phyloP scores from a whole-genome alignment of 2,329 filamentous ascomycete genomes.

The Beauveria asiatica region DNA sequence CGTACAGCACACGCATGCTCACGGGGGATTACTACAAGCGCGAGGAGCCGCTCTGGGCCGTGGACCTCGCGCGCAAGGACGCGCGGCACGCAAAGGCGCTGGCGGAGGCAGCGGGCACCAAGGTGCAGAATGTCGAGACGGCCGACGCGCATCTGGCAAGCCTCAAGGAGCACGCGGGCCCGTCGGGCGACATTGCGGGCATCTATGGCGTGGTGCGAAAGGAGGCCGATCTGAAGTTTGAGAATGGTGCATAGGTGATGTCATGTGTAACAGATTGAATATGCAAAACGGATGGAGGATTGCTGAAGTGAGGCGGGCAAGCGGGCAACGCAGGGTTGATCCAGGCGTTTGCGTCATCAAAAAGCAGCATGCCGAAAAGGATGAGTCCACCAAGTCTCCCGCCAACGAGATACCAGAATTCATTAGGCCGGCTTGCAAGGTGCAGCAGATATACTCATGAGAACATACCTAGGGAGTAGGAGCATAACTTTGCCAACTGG shows the following conservation, averaged over 20 bases:
- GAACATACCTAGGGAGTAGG: no score
- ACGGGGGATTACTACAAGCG: conserved; percentile 68
- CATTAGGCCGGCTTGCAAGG: no score
- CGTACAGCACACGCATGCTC: conserved; percentile 67
- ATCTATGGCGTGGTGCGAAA: conserved; percentile 75
- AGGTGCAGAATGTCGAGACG: conserved; percentile 56
- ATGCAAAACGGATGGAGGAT: background rate
- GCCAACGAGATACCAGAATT: no score
- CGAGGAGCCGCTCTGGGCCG: conserved; percentile 72
- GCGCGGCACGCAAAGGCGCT: conserved; percentile 62
- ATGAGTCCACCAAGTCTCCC: no score
- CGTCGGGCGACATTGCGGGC: conserved; percentile 68
- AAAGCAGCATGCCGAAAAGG: no score
- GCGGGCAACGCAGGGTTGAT: no score
- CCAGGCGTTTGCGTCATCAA: no score
- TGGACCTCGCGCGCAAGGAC: conserved; percentile 79
- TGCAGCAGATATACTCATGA: no score
- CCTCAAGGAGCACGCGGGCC: conserved; percentile 60
- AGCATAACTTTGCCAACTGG: no score
- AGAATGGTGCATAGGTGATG: conserved; percentile 38
- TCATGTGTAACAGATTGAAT: background rate
- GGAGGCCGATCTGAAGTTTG: conserved; percentile 66
- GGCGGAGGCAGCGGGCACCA: conserved; percentile 53
- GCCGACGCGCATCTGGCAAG: conserved; percentile 59
- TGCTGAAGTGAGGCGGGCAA: no score